Percentiles rank a stretch among this genome's conserved stretches.
Conservation (phyloP, 768 basidiomycete genomes). For the Hydnum rufescens region DNA sequence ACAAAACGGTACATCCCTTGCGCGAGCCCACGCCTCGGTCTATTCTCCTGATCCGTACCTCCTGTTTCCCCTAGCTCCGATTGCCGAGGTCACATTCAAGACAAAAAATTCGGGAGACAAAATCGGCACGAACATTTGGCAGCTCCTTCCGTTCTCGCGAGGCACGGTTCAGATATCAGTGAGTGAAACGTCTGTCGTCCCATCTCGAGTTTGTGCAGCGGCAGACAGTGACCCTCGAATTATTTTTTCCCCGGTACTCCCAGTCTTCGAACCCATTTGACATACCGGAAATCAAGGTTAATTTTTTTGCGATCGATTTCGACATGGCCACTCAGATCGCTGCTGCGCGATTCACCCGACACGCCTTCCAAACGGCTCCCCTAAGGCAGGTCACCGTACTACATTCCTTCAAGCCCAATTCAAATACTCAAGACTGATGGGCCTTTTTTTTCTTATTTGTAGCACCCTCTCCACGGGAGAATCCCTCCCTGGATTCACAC, state of each 20-base stretch:
- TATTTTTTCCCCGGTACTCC: too few relatives aligned
- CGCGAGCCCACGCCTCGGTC: neutral
- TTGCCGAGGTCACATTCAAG: neutral
- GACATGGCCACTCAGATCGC: slow-evolving; percentile 22
- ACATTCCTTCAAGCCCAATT: neutral
- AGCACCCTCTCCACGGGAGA: slow-evolving; percentile 23
- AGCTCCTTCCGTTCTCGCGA: slow-evolving; percentile 34
- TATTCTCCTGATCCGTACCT: neutral
- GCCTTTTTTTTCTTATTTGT: too few relatives aligned
- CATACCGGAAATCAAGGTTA: slow-evolving; percentile 28
- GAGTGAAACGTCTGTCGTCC: too few relatives aligned
- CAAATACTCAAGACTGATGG: neutral
- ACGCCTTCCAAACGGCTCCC: slow-evolving; percentile 24
- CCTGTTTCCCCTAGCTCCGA: neutral
- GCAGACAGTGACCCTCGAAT: too few relatives aligned
- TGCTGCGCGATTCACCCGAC: slow-evolving; percentile 26
- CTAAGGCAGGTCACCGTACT: slow-evolving; percentile 19
- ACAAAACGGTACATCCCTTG: neutral
- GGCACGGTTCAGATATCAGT: slow-evolving; percentile 30
- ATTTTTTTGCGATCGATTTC: slow-evolving; percentile 30
- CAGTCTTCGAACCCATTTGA: slow-evolving; percentile 31
- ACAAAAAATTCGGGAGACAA: slow-evolving; percentile 13
- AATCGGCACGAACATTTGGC: slow-evolving; percentile 33
- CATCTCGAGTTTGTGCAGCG: too few relatives aligned
- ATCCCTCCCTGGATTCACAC: slow-evolving; percentile 22